These are phyloP conservation scores for Trichoderma reesei DNA, from an alignment of 495 filamentous ascomycete species.

Conservation along the genomic window DNA sequence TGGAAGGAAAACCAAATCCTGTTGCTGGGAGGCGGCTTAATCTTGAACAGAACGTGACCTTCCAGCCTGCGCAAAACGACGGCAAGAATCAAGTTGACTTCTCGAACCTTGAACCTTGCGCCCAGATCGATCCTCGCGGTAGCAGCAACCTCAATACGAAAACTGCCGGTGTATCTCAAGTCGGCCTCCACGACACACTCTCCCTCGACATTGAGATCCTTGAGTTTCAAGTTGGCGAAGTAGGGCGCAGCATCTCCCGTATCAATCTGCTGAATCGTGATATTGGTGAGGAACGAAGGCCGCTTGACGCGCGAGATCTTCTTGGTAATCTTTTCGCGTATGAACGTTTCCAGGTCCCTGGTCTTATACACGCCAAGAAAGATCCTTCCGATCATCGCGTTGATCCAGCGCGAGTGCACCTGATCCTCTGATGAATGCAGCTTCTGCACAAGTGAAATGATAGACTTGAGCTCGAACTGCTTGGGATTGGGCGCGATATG, in stretches of 20 bases:
- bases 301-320: conserved; percentile 93
- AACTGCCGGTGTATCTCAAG: conserved; percentile 78
- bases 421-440: conserved; percentile 90
- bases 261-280: conserved; percentile 70
- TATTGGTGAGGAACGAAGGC: conserved; percentile 75
- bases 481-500: conserved; percentile 57
- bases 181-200: conserved; percentile 80
- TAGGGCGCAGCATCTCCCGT: conserved; percentile 81
- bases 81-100: conserved; percentile 82
- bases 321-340: conserved; percentile 82
- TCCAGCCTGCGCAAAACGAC: conserved; percentile 77
- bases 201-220: conserved; percentile 84
- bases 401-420: conserved; percentile 86
- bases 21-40: conserved; percentile 94
- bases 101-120: conserved; percentile 74
- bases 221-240: conserved; percentile 79
- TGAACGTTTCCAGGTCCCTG: conserved; percentile 62
- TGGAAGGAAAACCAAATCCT: conserved; percentile 92
- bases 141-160: conserved; percentile 78
- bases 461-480: conserved; percentile 71
- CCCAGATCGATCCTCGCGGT: conserved; percentile 87
- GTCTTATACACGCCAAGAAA: conserved; percentile 87
- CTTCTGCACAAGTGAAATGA: conserved; percentile 76
- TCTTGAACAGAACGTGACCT: conserved; percentile 71
- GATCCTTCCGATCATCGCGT: conserved; percentile 76